Evolutionary conservation across 23 red algal genomes (phyloP).

Genomic region (Gracilariopsis chorda): DNA sequence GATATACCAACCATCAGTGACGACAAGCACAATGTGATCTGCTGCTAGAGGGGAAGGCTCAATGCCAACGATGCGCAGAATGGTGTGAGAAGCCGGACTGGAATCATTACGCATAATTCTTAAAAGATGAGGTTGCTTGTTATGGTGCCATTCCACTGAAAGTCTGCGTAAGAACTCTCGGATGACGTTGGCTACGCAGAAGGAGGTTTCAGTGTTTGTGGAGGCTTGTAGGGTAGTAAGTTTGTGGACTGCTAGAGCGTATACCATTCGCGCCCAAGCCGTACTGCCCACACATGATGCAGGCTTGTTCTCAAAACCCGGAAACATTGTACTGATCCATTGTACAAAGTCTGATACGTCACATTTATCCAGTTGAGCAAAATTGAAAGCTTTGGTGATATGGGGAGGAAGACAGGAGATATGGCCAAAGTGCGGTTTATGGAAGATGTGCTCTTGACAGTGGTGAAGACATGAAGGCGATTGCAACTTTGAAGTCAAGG

Average conservation of each 20-base stretch:
- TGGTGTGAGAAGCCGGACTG: slow-evolving; percentile 38
- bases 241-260: slow-evolving; percentile 52
- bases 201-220: neutral
- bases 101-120: slow-evolving; percentile 59
- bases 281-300: slow-evolving; percentile 51
- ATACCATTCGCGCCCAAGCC: slow-evolving; percentile 42
- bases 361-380: neutral
- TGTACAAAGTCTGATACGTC: slow-evolving; percentile 24
- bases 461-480: neutral
- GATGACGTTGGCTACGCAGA: slow-evolving; percentile 34
- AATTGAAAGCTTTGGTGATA: neutral
- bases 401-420: slow-evolving; percentile 31
- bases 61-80: slow-evolving; percentile 40
- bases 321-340: slow-evolving; percentile 53
- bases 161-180: slow-evolving; percentile 62
- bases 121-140: slow-evolving; percentile 40
- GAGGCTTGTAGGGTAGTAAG: neutral
- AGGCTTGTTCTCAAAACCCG: slow-evolving; percentile 3
- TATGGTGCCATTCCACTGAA: slow-evolving; percentile 38
- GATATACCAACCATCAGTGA: slow-evolving; percentile 69
- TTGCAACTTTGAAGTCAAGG: neutral
- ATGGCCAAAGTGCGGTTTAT: slow-evolving; percentile 14
- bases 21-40: neutral
- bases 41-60: neutral
- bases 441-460: neutral